Evolutionary conservation across 768 basidiomycete genomes (phyloP).

Genomic region (Auricularia sp.): DNA sequence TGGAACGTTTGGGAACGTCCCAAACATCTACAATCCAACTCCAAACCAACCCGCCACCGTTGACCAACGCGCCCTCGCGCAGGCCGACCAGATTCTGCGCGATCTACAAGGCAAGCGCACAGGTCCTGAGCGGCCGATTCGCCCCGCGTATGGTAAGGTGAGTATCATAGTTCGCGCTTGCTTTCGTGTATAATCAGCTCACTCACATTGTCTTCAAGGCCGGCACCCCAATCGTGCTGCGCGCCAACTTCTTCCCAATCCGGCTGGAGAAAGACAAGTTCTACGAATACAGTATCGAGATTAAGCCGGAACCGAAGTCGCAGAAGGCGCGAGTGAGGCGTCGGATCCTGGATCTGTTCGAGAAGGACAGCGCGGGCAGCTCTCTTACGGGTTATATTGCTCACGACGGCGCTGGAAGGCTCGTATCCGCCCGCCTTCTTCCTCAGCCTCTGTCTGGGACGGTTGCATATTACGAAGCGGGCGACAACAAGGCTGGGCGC

Average conservation of each 20-base stretch:
- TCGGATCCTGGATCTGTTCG: constrained; percentile 49
- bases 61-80: constrained; percentile 22
- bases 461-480: background rate
- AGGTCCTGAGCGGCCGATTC: constrained; percentile 31
- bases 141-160: constrained; percentile 48
- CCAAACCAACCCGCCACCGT: constrained; percentile 35
- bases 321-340: constrained; percentile 27
- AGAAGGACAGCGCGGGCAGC: constrained; percentile 24
- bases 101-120: background rate
- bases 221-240: constrained; percentile 38
- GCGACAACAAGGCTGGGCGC: background rate
- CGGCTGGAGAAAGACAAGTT: constrained; percentile 31
- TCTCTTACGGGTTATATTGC: constrained; percentile 34
- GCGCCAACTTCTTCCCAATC: constrained; percentile 57
- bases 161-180: background rate
- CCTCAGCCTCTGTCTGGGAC: constrained; percentile 25
- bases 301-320: constrained; percentile 34
- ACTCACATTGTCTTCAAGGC: background rate
- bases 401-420: constrained; percentile 38
- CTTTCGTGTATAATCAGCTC: background rate
- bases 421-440: constrained; percentile 32
- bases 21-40: constrained; percentile 37
- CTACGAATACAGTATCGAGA: constrained; percentile 49
- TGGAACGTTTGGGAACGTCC: constrained; percentile 35
- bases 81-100: constrained; percentile 9